Conservation (phyloP, 2,329 filamentous ascomycete species). For the Hymenoscyphus repandus region DNA sequence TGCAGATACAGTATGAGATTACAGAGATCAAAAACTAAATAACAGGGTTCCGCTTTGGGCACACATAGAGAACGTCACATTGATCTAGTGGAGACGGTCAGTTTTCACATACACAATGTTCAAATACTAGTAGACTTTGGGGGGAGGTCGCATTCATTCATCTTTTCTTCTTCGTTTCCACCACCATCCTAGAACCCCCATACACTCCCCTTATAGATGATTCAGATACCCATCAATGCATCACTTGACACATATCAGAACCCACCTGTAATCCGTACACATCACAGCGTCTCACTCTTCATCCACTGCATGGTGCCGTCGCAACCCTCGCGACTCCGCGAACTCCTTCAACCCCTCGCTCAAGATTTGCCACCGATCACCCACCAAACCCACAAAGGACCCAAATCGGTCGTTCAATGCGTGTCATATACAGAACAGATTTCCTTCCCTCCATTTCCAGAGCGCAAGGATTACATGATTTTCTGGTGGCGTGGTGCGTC, state of each 20-base stretch:
- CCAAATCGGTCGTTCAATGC: conserved; percentile 18
- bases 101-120: no score
- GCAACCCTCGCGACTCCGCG: not conserved
- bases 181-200: conserved; percentile 7
- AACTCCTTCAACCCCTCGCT: conserved; percentile 5
- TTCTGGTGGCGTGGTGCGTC: conserved; percentile 2
- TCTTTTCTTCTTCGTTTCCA: no score
- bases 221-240: conserved; percentile 2
- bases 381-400: conserved; percentile 16
- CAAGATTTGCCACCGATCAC: not conserved
- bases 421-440: conserved; percentile 8
- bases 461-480: conserved; percentile 9
- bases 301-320: not conserved
- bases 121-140: no score
- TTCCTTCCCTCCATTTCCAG: conserved; percentile 3
- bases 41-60: no score
- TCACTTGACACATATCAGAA: conserved; percentile 17
- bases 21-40: no score
- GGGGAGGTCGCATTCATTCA: no score
- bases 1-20: no score
- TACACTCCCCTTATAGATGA: conserved; percentile 17
- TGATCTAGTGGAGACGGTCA: no score
- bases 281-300: not conserved
- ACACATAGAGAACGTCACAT: no score
- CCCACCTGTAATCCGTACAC: conserved; percentile 6